Percentiles rank a stretch among this genome's conserved stretches.
phyloP scores from a whole-genome alignment of 2,329 filamentous ascomycete genomes.

The Didymella keratinophila region DNA sequence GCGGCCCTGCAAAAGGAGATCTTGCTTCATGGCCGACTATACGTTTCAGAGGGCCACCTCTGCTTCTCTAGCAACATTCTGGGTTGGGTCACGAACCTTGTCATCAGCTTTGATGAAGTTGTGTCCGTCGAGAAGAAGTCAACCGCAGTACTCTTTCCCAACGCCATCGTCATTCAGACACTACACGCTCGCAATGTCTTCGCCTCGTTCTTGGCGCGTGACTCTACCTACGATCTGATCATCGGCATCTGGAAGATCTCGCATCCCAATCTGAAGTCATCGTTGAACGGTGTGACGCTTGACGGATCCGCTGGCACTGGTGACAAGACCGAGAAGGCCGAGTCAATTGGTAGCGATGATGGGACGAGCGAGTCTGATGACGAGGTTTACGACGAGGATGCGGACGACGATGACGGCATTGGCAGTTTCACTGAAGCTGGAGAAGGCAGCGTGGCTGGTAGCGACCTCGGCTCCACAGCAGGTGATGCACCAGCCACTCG shows the following conservation, averaged over 20 bases:
- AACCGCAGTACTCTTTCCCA: conserved; percentile 94
- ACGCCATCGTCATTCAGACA: conserved; percentile 95
- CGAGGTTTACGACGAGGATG: conserved; percentile 81
- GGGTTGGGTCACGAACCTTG: conserved; percentile 95
- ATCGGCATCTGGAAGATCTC: conserved; percentile 98
- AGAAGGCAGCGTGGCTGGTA: conserved; percentile 62
- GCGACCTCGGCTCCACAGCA: conserved; percentile 60
- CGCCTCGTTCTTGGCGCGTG: conserved; percentile 90
- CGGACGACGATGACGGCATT: conserved; percentile 74
- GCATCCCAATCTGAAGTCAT: conserved; percentile 89
- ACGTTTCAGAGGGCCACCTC: conserved; percentile 95
- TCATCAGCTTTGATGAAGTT: conserved; percentile 98
- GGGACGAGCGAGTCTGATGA: conserved; percentile 71
- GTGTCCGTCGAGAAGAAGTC: conserved; percentile 96
- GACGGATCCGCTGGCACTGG: conserved; percentile 73
- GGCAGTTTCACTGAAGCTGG: conserved; percentile 69
- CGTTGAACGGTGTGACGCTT: conserved; percentile 84
- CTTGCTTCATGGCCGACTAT: conserved; percentile 88
- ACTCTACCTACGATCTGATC: conserved; percentile 95
- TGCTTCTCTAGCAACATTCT: conserved; percentile 99
- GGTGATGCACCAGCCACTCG: conserved; percentile 60
- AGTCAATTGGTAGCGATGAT: conserved; percentile 62
- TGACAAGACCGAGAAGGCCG: conserved; percentile 89
- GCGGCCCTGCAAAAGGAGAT: conserved; percentile 96
- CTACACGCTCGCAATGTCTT: conserved; percentile 95